Base-by-base conservation (phyloP, 1,284 basidiomycete genomes). In the Chondrostereum purpureum region DNA sequence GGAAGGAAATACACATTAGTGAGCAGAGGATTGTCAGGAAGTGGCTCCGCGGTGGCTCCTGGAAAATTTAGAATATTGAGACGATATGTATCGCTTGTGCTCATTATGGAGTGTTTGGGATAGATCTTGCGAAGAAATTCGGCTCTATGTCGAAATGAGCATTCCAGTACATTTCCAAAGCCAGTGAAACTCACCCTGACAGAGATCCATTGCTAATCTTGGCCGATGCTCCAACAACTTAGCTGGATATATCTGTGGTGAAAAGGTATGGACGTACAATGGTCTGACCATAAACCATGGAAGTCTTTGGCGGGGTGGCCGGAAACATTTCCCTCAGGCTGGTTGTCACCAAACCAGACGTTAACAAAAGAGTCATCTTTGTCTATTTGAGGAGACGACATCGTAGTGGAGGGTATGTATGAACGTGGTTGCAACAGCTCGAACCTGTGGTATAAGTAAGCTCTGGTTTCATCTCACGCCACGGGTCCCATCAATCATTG, bases 41-140 rank as follows among this genome's bases (percentile, higher is more conserved):
- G 41, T 2, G 79, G 73, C 35, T 69, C 61, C 4, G 69, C 59
- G 21, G 58, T 46, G 8, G 72, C 69, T 14, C 62, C 73, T 24
- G 84, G 83, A 50, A 77, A 75, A 8, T 59, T 58, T 6, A 83
- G 59, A 36, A 84, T 50, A 50, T 73, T 65, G 50, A 78, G 55
- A 21, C 62, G 58, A 43, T 50, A 60, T 8, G 27, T 31, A 50
- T 80, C 77, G 13, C 63, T 57, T 2, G 79, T 74, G 48, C 75
- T 62, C 3, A 83, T 70, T 20, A 87, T 53, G 18, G 79, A 77
- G 53, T 83, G 70, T 4, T 74, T 69, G 2, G 84, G 81, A 57
- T 86, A 79, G 10, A 80, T 50, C 53, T 70, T 72, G 37, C 70
- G 73, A 37, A 87, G 64, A 19, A 68, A 60, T 46, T 77, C 65